Percentiles rank a stretch among this genome's conserved stretches.
Evolutionary conservation across 257 asterid genomes (phyloP).

Genomic region (Scutellaria barbata): DNA sequence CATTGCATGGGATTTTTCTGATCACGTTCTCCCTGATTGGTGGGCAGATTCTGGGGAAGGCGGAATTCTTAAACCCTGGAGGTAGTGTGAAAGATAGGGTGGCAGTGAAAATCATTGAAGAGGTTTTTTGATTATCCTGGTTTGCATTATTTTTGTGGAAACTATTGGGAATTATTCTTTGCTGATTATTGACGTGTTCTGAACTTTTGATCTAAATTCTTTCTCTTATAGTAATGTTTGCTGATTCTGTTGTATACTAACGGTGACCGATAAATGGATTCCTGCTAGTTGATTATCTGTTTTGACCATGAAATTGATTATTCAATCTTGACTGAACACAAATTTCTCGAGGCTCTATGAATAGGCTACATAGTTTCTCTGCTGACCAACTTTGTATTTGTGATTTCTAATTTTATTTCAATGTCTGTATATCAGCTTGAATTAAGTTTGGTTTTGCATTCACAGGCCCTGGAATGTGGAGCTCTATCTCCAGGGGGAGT

Average conservation of each 20-base stretch:
- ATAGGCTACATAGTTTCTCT: neutral
- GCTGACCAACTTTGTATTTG: conserved; percentile 1
- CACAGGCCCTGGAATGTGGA: conserved; percentile 85
- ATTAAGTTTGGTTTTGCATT: conserved; percentile 17
- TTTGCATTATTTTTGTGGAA: neutral
- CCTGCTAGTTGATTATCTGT: neutral
- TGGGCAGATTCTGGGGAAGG: conserved; percentile 85
- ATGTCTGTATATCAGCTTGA: neutral
- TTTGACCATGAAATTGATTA: conserved; percentile 3
- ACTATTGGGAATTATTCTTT: neutral
- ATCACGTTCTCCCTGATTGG: conserved; percentile 8
- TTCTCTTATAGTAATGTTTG: neutral
- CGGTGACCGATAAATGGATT: neutral
- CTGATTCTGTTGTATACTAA: neutral
- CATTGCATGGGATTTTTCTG: neutral
- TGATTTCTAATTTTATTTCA: neutral
- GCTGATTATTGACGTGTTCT: neutral
- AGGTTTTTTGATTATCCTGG: conserved; percentile 47
- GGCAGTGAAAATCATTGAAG: conserved; percentile 88
- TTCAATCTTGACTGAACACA: neutral
- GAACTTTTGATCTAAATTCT: neutral
- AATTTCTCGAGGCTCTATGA: conserved; percentile 1
- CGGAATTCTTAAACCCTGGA: conserved; percentile 96
- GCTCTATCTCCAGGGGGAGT: conserved; percentile 80
- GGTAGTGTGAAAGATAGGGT: conserved; percentile 98